These are phyloP conservation scores for Draba incana DNA, from an alignment of 345 rosid species.

Conservation along the genomic window DNA sequence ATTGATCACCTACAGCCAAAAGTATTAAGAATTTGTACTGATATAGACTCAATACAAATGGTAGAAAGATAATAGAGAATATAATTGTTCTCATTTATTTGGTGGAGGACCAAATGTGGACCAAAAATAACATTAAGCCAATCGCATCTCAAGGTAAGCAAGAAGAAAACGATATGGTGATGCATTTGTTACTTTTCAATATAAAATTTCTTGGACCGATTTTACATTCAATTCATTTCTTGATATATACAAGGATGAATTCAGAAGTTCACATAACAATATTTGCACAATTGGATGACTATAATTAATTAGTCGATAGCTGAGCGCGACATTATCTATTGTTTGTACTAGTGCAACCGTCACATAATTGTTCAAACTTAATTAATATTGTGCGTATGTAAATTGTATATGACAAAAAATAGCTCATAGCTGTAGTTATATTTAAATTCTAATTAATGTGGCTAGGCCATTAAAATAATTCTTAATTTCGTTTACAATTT, in stretches of 20 bases:
- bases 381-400: too few relatives aligned
- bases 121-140: conserved; percentile 30
- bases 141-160: conserved; percentile 26
- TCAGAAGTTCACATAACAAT: not conserved
- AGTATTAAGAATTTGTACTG: conserved; percentile 43
- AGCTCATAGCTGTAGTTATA: not conserved
- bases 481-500: not conserved
- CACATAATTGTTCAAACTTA: too few relatives aligned
- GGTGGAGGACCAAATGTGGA: conserved; percentile 43
- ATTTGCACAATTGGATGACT: not conserved
- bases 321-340: not conserved
- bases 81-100: conserved; percentile 41
- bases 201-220: conserved; percentile 9
- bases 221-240: not conserved
- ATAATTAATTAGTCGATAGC: not conserved
- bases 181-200: conserved; percentile 20
- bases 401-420: too few relatives aligned
- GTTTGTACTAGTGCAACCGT: not conserved
- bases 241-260: not conserved
- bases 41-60: conserved; percentile 36
- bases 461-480: not conserved
- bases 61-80: conserved; percentile 30
- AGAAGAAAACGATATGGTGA: conserved; percentile 22
- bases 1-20: conserved; percentile 23
- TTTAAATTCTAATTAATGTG: not conserved